Evolutionary conservation across 768 basidiomycete species (phyloP).

Genomic region (Hemileccinum impolitum): DNA sequence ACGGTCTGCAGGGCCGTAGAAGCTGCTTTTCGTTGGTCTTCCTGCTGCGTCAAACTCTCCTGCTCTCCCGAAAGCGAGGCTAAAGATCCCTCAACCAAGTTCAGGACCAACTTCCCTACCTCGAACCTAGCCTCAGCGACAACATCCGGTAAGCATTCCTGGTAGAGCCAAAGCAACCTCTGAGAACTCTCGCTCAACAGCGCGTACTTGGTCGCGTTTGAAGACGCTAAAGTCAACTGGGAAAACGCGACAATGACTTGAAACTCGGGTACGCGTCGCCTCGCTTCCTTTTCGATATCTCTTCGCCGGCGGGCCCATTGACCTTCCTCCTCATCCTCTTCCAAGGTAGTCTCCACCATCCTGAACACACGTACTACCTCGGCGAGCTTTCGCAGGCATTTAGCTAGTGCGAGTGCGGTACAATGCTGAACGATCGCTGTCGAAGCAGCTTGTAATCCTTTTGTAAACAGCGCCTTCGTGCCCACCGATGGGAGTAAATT

Average conservation of each 20-base stretch:
- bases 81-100: conserved; percentile 37
- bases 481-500: conserved; percentile 75
- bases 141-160: conserved; percentile 66
- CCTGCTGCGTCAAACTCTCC: conserved; percentile 9
- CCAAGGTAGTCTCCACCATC: conserved; percentile 50
- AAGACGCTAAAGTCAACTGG: conserved; percentile 42
- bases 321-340: conserved; percentile 59
- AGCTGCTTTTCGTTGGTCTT: conserved; percentile 14
- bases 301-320: conserved; percentile 65
- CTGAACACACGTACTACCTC: conserved; percentile 48
- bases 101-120: conserved; percentile 69
- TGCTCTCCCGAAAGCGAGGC: conserved; percentile 13
- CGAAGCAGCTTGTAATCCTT: conserved; percentile 71
- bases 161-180: conserved; percentile 82
- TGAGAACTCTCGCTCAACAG: conserved; percentile 79
- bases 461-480: conserved; percentile 71
- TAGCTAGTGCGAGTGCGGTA: conserved; percentile 72
- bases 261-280: conserved; percentile 80
- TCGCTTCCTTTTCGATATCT: conserved; percentile 74
- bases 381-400: conserved; percentile 71
- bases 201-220: conserved; percentile 43
- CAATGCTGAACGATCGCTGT: conserved; percentile 77
- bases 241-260: conserved; percentile 82
- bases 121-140: conserved; percentile 84
- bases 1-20: conserved; percentile 44